A percentile compares a stretch with the other conserved stretches of the same genome.
These are phyloP conservation scores for Nasturtium officinale DNA, from an alignment of 345 rosid genomes.

Conservation along the genomic window DNA sequence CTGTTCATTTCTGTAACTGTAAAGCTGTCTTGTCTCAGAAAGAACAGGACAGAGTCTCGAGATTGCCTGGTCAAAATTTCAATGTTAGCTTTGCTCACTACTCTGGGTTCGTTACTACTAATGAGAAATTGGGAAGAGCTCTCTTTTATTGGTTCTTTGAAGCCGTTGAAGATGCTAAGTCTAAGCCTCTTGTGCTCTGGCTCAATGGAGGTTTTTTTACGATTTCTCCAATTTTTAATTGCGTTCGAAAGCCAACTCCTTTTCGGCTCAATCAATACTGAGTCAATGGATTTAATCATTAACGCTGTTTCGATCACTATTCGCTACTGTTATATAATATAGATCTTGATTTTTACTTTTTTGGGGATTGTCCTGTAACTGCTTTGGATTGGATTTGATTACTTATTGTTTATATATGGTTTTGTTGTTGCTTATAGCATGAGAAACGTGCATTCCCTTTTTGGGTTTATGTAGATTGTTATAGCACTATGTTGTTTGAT, in stretches of 20 bases:
- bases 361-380: constrained; percentile 8
- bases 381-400: neutral
- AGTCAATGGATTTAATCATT: neutral
- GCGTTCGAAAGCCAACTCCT: constrained; percentile 1
- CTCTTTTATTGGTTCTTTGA: constrained; percentile 88
- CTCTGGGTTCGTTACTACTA: constrained; percentile 73
- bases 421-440: constrained; percentile 12
- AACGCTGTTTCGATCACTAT: neutral
- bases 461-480: constrained; percentile 8
- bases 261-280: neutral
- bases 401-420: constrained; percentile 1
- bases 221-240: neutral
- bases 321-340: constrained; percentile 7
- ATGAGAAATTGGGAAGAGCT: constrained; percentile 66
- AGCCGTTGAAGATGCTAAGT: constrained; percentile 70
- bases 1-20: constrained; percentile 31
- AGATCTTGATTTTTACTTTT: constrained; percentile 13
- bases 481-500: neutral
- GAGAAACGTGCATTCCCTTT: constrained; percentile 8
- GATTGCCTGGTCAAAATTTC: constrained; percentile 73
- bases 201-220: constrained; percentile 70
- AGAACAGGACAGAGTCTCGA: constrained; percentile 59
- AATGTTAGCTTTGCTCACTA: constrained; percentile 69
- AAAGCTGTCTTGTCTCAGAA: constrained; percentile 50
- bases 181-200: constrained; percentile 92